A percentile compares a stretch with the other conserved stretches of the same genome.
These are phyloP conservation scores for Poa pratensis DNA, from an alignment of 176 grass and related monocot species.

Conservation along the genomic window DNA sequence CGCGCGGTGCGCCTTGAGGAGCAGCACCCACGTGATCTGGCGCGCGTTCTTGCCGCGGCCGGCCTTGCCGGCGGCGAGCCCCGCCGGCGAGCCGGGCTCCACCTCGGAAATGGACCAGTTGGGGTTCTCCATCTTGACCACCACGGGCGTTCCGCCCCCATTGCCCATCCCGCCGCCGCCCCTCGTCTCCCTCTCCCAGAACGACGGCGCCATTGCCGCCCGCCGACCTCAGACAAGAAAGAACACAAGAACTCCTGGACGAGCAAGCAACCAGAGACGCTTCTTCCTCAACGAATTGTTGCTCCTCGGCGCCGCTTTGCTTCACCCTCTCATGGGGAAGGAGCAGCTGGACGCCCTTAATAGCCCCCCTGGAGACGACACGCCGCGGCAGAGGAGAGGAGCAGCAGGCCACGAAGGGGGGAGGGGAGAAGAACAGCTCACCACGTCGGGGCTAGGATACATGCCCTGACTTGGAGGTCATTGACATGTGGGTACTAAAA, in stretches of 20 bases:
- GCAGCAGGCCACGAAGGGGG: constrained; percentile 25
- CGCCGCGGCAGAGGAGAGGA: background rate
- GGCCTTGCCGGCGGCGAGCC: constrained; percentile 41
- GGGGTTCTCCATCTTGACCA: constrained; percentile 89
- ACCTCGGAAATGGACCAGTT: constrained; percentile 69
- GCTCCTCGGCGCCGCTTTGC: constrained; percentile 25
- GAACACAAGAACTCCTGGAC: too few relatives aligned
- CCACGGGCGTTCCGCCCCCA: constrained; percentile 68
- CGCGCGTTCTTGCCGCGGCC: constrained; percentile 72
- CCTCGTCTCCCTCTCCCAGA: constrained; percentile 21
- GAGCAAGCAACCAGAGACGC: background rate
- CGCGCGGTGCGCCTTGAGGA: constrained; percentile 76
- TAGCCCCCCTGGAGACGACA: constrained; percentile 8
- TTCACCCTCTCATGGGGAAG: background rate
- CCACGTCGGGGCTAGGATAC: constrained; percentile 51
- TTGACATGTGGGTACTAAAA: too few relatives aligned
- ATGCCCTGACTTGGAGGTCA: too few relatives aligned
- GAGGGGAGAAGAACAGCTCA: constrained; percentile 53
- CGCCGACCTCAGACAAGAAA: too few relatives aligned
- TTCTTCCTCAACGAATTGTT: background rate
- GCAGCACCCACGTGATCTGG: constrained; percentile 87
- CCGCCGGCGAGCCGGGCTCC: constrained; percentile 31
- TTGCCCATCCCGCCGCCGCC: constrained; percentile 15
- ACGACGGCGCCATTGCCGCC: constrained; percentile 42
- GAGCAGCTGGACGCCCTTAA: constrained; percentile 9